A percentile compares a stretch with the other conserved stretches of the same genome.
Conservation (phyloP, 371 early-diverging fungal genomes). For the Sporodiniella umbellata region DNA sequence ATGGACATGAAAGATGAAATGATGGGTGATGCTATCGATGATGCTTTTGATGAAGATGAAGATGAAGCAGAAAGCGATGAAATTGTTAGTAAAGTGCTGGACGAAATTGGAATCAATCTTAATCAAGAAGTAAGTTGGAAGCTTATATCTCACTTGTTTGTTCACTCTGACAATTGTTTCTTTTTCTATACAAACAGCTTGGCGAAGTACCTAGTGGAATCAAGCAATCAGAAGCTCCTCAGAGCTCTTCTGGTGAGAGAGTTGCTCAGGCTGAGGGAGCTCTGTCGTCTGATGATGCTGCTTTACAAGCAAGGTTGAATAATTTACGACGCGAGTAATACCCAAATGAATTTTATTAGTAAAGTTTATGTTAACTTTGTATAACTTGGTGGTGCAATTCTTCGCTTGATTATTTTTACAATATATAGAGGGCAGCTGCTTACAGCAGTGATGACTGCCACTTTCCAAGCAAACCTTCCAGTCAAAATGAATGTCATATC, state of each 20-base stretch:
- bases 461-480: slow-evolving; percentile 85
- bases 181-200: slow-evolving; percentile 37
- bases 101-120: slow-evolving; percentile 91
- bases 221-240: slow-evolving; percentile 40
- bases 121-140: slow-evolving; percentile 34
- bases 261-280: slow-evolving; percentile 49
- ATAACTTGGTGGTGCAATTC: slow-evolving; percentile 76
- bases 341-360: background rate
- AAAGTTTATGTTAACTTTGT: slow-evolving; percentile 54
- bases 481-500: slow-evolving; percentile 86
- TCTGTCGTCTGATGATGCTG: slow-evolving; percentile 78
- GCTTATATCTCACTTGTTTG: no score
- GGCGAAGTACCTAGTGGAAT: slow-evolving; percentile 58
- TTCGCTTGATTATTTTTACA: slow-evolving; percentile 66
- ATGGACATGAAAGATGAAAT: slow-evolving; percentile 99
- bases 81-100: slow-evolving; percentile 90
- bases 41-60: slow-evolving; percentile 90
- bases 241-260: slow-evolving; percentile 39
- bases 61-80: slow-evolving; percentile 90
- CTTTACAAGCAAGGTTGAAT: slow-evolving; percentile 87
- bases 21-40: slow-evolving; percentile 97
- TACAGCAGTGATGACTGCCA: slow-evolving; percentile 84
- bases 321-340: slow-evolving; percentile 80
- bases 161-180: background rate
- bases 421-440: slow-evolving; percentile 83